Conservation (phyloP, 2,329 filamentous ascomycete genomes). For the Colletotrichum sp. region DNA sequence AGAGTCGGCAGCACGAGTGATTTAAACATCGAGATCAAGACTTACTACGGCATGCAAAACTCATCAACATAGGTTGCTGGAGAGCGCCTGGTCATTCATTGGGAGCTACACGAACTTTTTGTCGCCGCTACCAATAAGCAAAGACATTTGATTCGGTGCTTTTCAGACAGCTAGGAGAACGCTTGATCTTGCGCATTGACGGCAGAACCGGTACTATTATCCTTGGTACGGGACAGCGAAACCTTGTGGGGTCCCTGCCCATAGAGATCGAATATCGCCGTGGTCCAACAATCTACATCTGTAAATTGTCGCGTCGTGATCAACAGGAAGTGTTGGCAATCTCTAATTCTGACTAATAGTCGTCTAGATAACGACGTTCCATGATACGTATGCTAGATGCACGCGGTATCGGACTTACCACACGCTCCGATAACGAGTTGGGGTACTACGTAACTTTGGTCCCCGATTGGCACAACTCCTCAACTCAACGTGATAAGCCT, state of each 20-base stretch:
- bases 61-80: background rate
- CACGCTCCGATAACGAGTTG: background rate
- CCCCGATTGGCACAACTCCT: background rate
- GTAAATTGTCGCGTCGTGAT: background rate
- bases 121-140: background rate
- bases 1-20: no score
- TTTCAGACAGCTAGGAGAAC: background rate
- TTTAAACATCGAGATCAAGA: no score
- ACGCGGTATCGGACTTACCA: background rate
- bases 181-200: background rate
- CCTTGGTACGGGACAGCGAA: fast-evolving
- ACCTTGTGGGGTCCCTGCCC: fast-evolving
- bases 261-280: fast-evolving
- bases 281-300: background rate
- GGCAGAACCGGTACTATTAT: fast-evolving
- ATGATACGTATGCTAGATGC: background rate
- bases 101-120: background rate
- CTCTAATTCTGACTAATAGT: background rate
- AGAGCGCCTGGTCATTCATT: background rate
- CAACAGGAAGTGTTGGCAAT: fast-evolving
- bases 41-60: background rate
- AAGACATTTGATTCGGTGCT: fast-evolving
- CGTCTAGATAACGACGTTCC: background rate
- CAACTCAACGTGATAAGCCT: background rate
- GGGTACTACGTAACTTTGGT: background rate